Percentiles rank a stretch among this genome's conserved stretches.
These are phyloP conservation scores for Globisporangium solare DNA, from an alignment of 352 stramenopile species.

Conservation along the genomic window DNA sequence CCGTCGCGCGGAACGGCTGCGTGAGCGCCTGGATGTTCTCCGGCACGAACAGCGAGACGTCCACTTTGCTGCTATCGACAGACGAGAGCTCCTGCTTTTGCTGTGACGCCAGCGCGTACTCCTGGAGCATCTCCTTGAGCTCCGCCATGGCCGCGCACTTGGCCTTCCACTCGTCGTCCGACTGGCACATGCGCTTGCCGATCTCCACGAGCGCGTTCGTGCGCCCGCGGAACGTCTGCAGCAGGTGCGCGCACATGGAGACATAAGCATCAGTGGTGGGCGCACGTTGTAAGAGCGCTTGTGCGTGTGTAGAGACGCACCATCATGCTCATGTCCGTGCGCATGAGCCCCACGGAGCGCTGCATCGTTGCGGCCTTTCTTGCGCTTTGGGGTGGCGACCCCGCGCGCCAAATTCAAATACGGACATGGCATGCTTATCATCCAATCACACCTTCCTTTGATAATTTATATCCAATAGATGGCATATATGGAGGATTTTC, in stretches of 20 bases:
- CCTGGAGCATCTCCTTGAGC: conserved; percentile 26
- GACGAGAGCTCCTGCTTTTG: conserved; percentile 2
- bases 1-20: conserved; percentile 50
- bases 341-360: conserved; percentile 22
- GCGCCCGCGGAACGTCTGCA: conserved; percentile 41
- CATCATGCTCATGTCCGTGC: conserved; percentile 45
- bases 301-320: conserved; percentile 20
- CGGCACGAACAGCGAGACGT: conserved; percentile 26
- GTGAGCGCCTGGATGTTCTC: conserved; percentile 53
- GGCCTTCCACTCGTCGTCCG: conserved; percentile 56
- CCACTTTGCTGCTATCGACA: conserved; percentile 8
- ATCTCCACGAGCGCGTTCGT: conserved; percentile 46
- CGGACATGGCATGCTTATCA: neutral
- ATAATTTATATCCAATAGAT: too few relatives aligned
- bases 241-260: conserved; percentile 1
- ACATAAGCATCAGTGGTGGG: neutral
- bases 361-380: conserved; percentile 14
- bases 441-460: neutral
- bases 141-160: conserved; percentile 49
- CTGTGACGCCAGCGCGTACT: conserved; percentile 14
- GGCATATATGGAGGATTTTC: too few relatives aligned
- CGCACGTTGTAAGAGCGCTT: neutral
- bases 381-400: neutral
- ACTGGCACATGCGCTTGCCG: conserved; percentile 38
- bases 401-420: neutral